A percentile compares a stretch with the other conserved stretches of the same genome.
These are phyloP conservation scores for Lepidium aucheri DNA, from an alignment of 345 rosid species.

Conservation along the genomic window DNA sequence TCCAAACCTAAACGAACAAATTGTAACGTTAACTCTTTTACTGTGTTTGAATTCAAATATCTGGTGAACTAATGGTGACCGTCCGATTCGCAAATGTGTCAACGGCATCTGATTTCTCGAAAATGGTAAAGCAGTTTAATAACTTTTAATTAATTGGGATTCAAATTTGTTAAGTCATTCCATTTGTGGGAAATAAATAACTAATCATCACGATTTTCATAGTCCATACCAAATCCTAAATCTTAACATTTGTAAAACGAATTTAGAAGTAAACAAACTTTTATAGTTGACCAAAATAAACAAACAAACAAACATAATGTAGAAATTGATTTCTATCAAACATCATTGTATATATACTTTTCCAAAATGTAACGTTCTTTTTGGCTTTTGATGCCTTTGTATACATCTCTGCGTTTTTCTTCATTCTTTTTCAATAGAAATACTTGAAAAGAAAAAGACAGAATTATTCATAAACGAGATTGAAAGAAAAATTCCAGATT, in stretches of 20 bases:
- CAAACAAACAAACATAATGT: too few relatives aligned
- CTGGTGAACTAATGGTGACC: background rate
- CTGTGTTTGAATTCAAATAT: conserved; percentile 24
- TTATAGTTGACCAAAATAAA: too few relatives aligned
- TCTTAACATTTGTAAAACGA: background rate
- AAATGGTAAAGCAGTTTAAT: background rate
- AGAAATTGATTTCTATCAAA: background rate
- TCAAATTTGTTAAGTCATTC: background rate
- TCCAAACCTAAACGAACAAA: background rate
- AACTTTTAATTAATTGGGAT: background rate
- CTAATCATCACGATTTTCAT: background rate
- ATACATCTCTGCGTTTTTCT: background rate
- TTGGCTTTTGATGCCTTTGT: background rate
- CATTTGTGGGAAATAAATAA: background rate
- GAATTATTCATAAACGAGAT: background rate
- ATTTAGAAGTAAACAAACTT: background rate
- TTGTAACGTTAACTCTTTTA: conserved; percentile 25
- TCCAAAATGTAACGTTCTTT: background rate
- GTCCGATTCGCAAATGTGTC: conserved; percentile 12
- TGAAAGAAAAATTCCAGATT: background rate
- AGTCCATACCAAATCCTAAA: background rate
- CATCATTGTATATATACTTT: background rate
- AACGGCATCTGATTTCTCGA: conserved; percentile 16
- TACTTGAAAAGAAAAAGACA: too few relatives aligned
- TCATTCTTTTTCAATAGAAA: too few relatives aligned